A percentile compares a stretch with the other conserved stretches of the same genome.
Evolutionary conservation across 352 stramenopile species (phyloP).

Genomic region (Phytophthora hibernalis): DNA sequence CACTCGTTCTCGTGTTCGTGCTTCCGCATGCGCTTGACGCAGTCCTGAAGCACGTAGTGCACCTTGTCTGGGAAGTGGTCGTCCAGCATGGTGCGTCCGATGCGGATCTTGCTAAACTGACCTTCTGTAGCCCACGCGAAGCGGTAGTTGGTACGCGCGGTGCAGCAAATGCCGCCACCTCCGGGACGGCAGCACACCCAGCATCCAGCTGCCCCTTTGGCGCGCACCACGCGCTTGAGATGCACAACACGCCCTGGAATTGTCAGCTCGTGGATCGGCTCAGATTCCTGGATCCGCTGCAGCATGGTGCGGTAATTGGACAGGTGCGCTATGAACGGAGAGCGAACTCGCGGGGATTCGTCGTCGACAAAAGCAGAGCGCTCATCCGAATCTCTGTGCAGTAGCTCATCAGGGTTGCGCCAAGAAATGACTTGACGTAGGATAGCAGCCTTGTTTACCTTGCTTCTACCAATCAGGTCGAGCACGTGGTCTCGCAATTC

Average conservation of each 20-base stretch:
- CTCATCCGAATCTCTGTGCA: slow-evolving; percentile 45
- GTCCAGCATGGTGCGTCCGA: slow-evolving; percentile 87
- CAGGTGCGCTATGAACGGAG: slow-evolving; percentile 66
- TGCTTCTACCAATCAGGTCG: slow-evolving; percentile 85
- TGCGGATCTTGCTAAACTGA: slow-evolving; percentile 78
- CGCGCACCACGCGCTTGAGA: slow-evolving; percentile 61
- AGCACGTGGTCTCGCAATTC: slow-evolving; percentile 83
- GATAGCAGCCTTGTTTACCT: slow-evolving; percentile 86
- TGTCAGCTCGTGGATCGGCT: slow-evolving; percentile 82
- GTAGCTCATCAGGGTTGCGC: slow-evolving; percentile 78
- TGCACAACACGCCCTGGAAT: slow-evolving; percentile 84
- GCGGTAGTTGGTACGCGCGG: slow-evolving; percentile 82
- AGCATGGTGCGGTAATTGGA: slow-evolving; percentile 88
- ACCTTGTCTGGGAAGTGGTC: slow-evolving; percentile 92
- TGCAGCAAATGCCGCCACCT: slow-evolving; percentile 82
- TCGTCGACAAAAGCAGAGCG: slow-evolving; percentile 39
- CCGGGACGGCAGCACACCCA: slow-evolving; percentile 87
- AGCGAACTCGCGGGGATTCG: slow-evolving; percentile 32
- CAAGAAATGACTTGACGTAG: slow-evolving; percentile 82
- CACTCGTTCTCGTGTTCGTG: slow-evolving; percentile 40
- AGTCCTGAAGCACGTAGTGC: slow-evolving; percentile 87
- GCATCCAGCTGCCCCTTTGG: slow-evolving; percentile 50
- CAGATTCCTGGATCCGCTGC: slow-evolving; percentile 78
- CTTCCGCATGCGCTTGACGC: slow-evolving; percentile 59
- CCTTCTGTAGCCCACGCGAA: slow-evolving; percentile 70